Percentiles rank a stretch among this genome's conserved stretches.
Evolutionary conservation across 805 yeast species (phyloP).

Genomic region (Schizosaccharomyces japonicus): DNA sequence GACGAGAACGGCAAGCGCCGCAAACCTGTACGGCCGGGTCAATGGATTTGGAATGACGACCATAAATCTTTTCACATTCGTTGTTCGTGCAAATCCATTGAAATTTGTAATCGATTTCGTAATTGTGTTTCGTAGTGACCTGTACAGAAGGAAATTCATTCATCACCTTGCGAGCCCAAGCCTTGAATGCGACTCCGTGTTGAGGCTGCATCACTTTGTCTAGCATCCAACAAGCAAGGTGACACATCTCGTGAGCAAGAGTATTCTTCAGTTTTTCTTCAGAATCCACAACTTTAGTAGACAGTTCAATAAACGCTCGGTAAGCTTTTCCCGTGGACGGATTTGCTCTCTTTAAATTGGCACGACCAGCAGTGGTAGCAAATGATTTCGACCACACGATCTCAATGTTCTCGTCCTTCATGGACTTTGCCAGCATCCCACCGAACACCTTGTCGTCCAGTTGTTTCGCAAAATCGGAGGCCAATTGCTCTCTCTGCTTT

Average conservation of each 20-base stretch:
- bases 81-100: slow-evolving; percentile 1
- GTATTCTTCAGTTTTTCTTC: background rate
- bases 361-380: background rate
- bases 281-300: background rate
- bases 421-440: background rate
- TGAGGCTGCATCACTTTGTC: background rate
- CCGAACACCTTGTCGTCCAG: background rate
- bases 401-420: background rate
- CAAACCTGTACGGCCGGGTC: background rate
- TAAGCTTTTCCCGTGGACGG: background rate
- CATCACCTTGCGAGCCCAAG: background rate
- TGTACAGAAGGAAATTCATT: background rate
- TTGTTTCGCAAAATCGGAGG: background rate
- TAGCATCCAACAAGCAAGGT: slow-evolving; percentile 3
- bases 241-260: slow-evolving; percentile 3
- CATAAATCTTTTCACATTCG: background rate
- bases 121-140: slow-evolving; percentile 1
- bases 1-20: background rate
- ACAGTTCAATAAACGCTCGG: slow-evolving; percentile 15
- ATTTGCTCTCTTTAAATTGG: background rate
- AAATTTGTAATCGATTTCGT: background rate
- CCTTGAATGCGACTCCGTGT: slow-evolving; percentile 3
- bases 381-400: background rate
- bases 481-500: no score
- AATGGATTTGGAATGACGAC: slow-evolving; percentile 1